Percentiles rank a stretch among this genome's conserved stretches.
Evolutionary conservation across 345 rosid species (phyloP).

Genomic region (Syzygium aqueum): DNA sequence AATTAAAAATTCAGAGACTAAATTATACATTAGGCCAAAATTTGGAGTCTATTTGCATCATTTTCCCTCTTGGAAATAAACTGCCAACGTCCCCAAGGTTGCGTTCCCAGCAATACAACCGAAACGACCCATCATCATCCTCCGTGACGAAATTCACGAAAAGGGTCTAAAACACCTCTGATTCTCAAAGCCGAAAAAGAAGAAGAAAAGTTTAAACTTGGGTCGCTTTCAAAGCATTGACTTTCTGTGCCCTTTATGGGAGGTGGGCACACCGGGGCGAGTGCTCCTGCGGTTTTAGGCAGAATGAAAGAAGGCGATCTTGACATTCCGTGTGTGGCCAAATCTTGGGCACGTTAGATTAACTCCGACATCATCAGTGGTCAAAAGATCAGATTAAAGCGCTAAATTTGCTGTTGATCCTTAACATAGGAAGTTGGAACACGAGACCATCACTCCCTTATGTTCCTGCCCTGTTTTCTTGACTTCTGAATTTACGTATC

Average conservation of each 20-base stretch:
- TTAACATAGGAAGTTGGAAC: background rate
- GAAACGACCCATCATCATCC: background rate
- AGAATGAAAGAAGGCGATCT: background rate
- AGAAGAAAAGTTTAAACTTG: background rate
- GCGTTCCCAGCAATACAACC: background rate
- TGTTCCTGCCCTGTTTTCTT: background rate
- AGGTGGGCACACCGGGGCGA: background rate
- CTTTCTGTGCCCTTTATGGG: background rate
- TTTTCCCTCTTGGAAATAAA: background rate
- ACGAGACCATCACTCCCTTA: background rate
- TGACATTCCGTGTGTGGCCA: background rate
- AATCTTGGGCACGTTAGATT: background rate
- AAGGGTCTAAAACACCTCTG: background rate
- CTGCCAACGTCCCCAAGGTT: background rate
- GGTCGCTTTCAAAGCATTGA: background rate
- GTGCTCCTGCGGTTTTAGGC: background rate
- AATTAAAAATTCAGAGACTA: too few species aligned
- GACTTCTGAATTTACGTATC: background rate
- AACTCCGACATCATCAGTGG: background rate
- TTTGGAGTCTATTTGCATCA: too few species aligned
- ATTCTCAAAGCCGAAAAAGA: background rate
- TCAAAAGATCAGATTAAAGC: background rate
- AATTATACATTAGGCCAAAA: rapidly evolving
- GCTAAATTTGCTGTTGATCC: background rate
- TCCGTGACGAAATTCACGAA: background rate